phyloP scores from a whole-genome alignment of 352 stramenopile species.

The Phytophthora pseudosyringae region DNA sequence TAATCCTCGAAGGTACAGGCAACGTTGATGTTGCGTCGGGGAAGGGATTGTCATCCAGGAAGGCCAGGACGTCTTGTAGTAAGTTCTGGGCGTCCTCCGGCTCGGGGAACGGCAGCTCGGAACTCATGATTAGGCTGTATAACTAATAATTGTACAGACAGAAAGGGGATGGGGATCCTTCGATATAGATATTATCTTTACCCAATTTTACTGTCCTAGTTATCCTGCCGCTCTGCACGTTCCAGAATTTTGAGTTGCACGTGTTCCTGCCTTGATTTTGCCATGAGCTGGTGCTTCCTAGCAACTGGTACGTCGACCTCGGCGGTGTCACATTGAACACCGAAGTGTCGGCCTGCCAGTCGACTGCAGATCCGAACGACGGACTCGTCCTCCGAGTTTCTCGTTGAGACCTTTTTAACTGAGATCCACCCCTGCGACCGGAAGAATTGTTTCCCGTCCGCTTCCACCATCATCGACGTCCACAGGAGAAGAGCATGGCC shows the following conservation, averaged over 20 bases:
- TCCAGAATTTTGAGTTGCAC: conserved; percentile 21
- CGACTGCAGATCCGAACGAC: conserved; percentile 20
- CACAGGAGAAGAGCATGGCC: conserved; percentile 12
- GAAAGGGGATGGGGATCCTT: not conserved
- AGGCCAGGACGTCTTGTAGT: conserved; percentile 19
- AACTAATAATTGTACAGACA: no score
- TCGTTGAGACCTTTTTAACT: not conserved
- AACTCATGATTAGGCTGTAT: not conserved
- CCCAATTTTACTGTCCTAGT: no score
- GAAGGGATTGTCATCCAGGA: conserved; percentile 13
- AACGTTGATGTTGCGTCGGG: not conserved
- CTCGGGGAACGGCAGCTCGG: not conserved
- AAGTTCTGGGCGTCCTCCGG: conserved; percentile 10
- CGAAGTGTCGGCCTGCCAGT: conserved; percentile 19
- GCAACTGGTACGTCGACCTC: conserved; percentile 14
- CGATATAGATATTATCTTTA: not conserved
- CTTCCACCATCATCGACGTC: conserved; percentile 27
- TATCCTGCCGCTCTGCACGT: not conserved
- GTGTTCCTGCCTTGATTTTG: conserved; percentile 19
- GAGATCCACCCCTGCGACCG: conserved; percentile 21
- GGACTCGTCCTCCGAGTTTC: conserved; percentile 4
- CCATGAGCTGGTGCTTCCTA: conserved; percentile 17
- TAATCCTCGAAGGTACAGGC: not conserved
- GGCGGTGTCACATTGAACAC: conserved; percentile 5
- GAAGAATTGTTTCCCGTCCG: conserved; percentile 13